These are phyloP conservation scores for Lachnellula suecica DNA, from an alignment of 2,329 filamentous ascomycete species.

Conservation along the genomic window DNA sequence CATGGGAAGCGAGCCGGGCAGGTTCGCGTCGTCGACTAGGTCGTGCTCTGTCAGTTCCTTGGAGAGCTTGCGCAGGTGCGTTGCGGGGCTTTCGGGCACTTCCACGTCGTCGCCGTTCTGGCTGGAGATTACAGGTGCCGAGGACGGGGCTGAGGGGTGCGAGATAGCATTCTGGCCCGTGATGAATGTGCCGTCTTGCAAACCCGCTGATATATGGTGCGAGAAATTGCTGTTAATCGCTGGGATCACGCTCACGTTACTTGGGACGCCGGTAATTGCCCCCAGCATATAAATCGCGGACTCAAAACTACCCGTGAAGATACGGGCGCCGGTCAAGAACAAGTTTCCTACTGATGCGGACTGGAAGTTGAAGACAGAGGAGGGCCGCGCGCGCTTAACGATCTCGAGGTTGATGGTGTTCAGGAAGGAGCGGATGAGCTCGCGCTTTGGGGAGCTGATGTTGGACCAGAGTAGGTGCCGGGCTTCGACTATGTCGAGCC, in stretches of 20 bases:
- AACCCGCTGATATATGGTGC: conserved; percentile 85
- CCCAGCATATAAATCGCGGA: conserved; percentile 87
- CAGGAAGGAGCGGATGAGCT: conserved; percentile 75
- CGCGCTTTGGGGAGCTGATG: conserved; percentile 70
- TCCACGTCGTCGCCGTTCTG: conserved; percentile 8
- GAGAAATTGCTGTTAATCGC: conserved; percentile 95
- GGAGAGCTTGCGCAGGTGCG: conserved; percentile 20
- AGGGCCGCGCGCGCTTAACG: conserved; percentile 71
- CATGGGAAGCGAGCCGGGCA: conserved; percentile 77
- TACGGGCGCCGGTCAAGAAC: conserved; percentile 78
- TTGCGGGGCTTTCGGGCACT: conserved; percentile 16
- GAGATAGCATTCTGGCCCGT: conserved; percentile 92
- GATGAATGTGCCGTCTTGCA: conserved; percentile 75
- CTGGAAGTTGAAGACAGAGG: conserved; percentile 75
- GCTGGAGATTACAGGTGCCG: conserved; percentile 24
- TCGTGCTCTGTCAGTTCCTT: conserved; percentile 56
- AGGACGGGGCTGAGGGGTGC: conserved; percentile 54
- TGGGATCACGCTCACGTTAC: conserved; percentile 75
- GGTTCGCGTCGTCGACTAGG: conserved; percentile 73
- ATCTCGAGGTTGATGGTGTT: conserved; percentile 78
- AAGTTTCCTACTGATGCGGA: conserved; percentile 76
- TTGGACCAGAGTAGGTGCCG: conserved; percentile 73
- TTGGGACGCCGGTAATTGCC: conserved; percentile 81
- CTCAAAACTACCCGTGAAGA: conserved; percentile 92
- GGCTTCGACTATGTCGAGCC: conserved; percentile 86